Percentiles rank a stretch among this genome's conserved stretches.
phyloP scores from a whole-genome alignment of 2,329 filamentous ascomycete species.

The Alternaria consortialis region DNA sequence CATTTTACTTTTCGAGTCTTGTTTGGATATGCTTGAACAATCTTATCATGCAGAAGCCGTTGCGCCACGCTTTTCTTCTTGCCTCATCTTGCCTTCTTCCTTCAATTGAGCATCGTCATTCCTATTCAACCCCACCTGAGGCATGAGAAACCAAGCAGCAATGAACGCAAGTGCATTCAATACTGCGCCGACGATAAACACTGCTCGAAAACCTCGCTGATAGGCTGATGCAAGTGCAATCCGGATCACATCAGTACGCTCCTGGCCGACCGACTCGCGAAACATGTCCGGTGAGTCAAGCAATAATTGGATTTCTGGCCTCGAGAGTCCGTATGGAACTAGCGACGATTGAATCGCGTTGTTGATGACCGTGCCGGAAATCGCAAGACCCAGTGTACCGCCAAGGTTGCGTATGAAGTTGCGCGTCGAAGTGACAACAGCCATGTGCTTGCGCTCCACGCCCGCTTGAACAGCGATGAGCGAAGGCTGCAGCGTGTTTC shows the following conservation, averaged over 20 bases:
- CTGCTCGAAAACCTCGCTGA: conserved; percentile 24
- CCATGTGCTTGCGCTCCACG: conserved; percentile 63
- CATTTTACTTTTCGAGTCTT: background rate
- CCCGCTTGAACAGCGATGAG: conserved; percentile 66
- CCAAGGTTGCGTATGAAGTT: conserved; percentile 71
- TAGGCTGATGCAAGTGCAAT: conserved; percentile 23
- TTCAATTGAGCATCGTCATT: conserved; percentile 30
- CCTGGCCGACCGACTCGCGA: conserved; percentile 6
- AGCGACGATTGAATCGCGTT: conserved; percentile 25
- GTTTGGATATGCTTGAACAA: background rate
- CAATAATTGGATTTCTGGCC: conserved; percentile 20
- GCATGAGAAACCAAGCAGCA: conserved; percentile 29
- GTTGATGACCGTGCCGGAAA: conserved; percentile 50
- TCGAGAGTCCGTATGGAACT: conserved; percentile 18
- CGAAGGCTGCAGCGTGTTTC: conserved; percentile 62
- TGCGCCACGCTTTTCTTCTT: conserved; percentile 17
- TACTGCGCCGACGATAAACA: conserved; percentile 29
- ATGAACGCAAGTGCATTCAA: conserved; percentile 28
- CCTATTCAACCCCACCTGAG: conserved; percentile 27
- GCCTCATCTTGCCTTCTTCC: conserved; percentile 26
- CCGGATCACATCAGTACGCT: conserved; percentile 17
- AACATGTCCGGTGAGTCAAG: conserved; percentile 27
- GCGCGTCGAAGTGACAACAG: conserved; percentile 68
- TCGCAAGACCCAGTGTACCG: conserved; percentile 66
- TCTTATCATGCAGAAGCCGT: background rate